A percentile compares a stretch with the other conserved stretches of the same genome.
phyloP scores from a whole-genome alignment of 495 filamentous ascomycete genomes.

The Aspergillus bridgeri region DNA sequence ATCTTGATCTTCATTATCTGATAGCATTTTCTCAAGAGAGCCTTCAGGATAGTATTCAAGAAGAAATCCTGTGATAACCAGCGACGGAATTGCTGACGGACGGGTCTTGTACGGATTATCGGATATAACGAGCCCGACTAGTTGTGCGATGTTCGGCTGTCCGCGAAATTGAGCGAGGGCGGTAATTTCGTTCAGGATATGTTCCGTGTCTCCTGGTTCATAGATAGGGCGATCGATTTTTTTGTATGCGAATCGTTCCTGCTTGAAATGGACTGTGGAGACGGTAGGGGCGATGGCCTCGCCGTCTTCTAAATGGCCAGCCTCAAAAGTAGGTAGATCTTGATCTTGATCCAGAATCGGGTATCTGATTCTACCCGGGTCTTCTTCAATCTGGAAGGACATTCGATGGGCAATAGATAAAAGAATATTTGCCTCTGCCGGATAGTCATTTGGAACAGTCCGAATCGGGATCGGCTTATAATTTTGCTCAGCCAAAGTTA shows the following conservation, averaged over 20 bases:
- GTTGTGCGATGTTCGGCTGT: constrained; percentile 15
- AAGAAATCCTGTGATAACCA: constrained; percentile 17
- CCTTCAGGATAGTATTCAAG: constrained; percentile 20
- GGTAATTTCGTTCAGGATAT: constrained; percentile 16
- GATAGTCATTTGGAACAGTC: neutral
- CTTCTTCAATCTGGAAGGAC: constrained; percentile 8
- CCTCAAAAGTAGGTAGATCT: constrained; percentile 13
- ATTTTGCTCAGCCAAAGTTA: constrained; percentile 10
- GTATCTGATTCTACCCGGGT: constrained; percentile 13
- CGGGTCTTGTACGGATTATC: constrained; percentile 16
- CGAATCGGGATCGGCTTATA: constrained; percentile 9
- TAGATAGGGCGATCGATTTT: constrained; percentile 16
- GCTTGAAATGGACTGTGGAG: constrained; percentile 6
- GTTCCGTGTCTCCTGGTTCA: constrained; percentile 10
- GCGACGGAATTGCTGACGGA: constrained; percentile 1
- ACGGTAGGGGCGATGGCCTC: constrained; percentile 13
- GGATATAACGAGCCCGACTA: constrained; percentile 18
- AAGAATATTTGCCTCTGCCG: constrained; percentile 5
- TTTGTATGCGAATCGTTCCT: constrained; percentile 14
- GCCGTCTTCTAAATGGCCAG: constrained; percentile 2
- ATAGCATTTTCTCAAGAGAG: constrained; percentile 13
- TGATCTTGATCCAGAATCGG: constrained; percentile 9
- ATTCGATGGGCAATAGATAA: constrained; percentile 12
- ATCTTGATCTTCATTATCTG: constrained; percentile 2
- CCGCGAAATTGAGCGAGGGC: constrained; percentile 15